Conservation (phyloP, 1,284 basidiomycete genomes). For the Ganoderma multipileum region DNA sequence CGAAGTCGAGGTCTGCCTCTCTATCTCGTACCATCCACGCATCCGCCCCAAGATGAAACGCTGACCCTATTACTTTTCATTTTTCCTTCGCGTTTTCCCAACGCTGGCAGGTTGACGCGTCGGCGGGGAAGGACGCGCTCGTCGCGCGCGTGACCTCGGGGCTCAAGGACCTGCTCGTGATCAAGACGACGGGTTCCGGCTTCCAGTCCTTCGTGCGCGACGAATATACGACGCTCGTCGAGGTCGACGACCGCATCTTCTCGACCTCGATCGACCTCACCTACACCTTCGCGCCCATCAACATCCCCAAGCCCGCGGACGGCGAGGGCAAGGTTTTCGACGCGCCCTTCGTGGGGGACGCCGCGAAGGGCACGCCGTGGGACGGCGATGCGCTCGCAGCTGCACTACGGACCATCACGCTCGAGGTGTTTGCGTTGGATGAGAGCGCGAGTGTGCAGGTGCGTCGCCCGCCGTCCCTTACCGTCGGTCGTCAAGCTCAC, state of each 20-base stretch:
- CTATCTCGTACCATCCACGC: not conserved
- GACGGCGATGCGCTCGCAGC: conserved; percentile 63
- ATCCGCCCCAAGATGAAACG: not conserved
- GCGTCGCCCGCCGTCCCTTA: not conserved
- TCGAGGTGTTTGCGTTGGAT: conserved; percentile 87
- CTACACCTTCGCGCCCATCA: conserved; percentile 67
- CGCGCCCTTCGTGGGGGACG: conserved; percentile 45
- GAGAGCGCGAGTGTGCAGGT: conserved; percentile 94
- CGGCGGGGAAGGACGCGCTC: conserved; percentile 62
- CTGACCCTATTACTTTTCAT: not conserved
- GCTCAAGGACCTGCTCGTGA: conserved; percentile 82
- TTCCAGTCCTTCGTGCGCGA: conserved; percentile 88
- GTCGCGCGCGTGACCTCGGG: conserved; percentile 73
- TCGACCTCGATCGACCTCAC: conserved; percentile 82
- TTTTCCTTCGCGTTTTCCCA: not conserved
- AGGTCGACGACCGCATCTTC: conserved; percentile 89
- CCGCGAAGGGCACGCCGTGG: conserved; percentile 60
- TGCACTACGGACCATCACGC: conserved; percentile 69
- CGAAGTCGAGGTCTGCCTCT: conserved; percentile 60
- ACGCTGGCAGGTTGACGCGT: conserved; percentile 62
- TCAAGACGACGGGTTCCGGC: conserved; percentile 90
- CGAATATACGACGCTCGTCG: conserved; percentile 86
- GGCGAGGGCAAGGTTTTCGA: conserved; percentile 55
- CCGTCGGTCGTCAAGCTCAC: not conserved
- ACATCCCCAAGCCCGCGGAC: conserved; percentile 49